Evolutionary conservation across 2,329 filamentous ascomycete genomes (phyloP).

Genomic region (Colletotrichum sidae): DNA sequence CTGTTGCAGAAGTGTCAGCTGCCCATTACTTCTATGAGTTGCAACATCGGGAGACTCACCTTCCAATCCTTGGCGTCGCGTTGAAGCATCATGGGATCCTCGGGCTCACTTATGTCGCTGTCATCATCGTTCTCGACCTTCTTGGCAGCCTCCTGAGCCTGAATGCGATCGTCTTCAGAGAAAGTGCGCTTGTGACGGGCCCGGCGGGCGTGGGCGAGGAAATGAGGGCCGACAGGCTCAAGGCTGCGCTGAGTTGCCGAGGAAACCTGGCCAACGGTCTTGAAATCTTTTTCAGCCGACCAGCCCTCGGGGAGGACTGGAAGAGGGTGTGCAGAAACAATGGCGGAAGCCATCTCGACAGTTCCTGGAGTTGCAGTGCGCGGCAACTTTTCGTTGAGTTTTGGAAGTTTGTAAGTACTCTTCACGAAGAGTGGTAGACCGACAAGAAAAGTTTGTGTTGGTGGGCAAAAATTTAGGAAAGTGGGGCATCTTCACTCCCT

Average conservation of each 20-base stretch:
- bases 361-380: conserved; percentile 41
- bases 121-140: conserved; percentile 93
- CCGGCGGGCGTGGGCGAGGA: conserved; percentile 95
- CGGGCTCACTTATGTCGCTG: conserved; percentile 91
- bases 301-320: conserved; percentile 84
- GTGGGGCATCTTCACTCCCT: conserved; percentile 8
- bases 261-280: conserved; percentile 81
- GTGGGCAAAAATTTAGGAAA: conserved; percentile 15
- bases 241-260: conserved; percentile 85
- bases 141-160: conserved; percentile 94
- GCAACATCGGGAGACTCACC: conserved; percentile 63
- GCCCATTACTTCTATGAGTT: neutral
- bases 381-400: conserved; percentile 1
- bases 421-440: neutral
- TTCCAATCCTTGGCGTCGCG: conserved; percentile 99
- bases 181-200: conserved; percentile 97
- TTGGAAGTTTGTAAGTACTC: neutral
- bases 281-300: conserved; percentile 92
- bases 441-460: neutral
- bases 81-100: conserved; percentile 92
- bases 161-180: conserved; percentile 97
- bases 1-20: conserved; percentile 55
- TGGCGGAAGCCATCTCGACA: conserved; percentile 70
- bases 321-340: conserved; percentile 73
- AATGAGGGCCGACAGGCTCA: conserved; percentile 96